Percentiles rank a stretch among this genome's conserved stretches.
Conservation (phyloP, 345 rosid genomes). For the Salix viminalis region DNA sequence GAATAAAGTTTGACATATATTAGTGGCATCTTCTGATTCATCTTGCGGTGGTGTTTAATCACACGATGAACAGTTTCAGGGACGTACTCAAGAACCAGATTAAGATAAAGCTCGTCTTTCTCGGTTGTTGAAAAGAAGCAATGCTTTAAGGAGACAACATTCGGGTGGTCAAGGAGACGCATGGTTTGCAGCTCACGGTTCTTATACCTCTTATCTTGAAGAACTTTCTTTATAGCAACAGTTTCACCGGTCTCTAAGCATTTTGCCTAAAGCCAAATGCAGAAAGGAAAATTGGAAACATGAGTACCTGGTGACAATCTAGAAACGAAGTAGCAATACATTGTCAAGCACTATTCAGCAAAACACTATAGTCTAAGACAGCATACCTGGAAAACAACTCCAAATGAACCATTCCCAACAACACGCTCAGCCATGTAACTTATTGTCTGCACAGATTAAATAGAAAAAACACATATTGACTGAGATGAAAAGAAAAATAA, state of each 20-base stretch:
- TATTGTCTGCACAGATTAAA: conserved; percentile 50
- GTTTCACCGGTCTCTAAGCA: conserved; percentile 97
- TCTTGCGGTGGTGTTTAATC: conserved; percentile 81
- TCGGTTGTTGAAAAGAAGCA: conserved; percentile 97
- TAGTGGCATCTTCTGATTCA: conserved; percentile 88
- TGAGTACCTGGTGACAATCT: not conserved
- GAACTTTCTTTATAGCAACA: conserved; percentile 94
- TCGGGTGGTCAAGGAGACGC: conserved; percentile 97
- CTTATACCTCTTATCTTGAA: conserved; percentile 96
- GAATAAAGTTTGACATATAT: conserved; percentile 88
- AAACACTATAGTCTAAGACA: not conserved
- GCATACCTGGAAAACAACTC: conserved; percentile 91
- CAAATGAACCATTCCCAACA: conserved; percentile 96
- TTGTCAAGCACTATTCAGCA: not conserved
- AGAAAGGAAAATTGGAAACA: not conserved
- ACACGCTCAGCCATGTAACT: conserved; percentile 99
- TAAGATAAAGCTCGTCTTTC: conserved; percentile 93
- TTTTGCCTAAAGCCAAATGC: conserved; percentile 54
- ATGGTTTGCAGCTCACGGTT: conserved; percentile 96
- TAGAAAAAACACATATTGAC: not conserved
- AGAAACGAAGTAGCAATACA: not conserved
- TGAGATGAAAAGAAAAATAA: not conserved
- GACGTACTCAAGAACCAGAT: conserved; percentile 92
- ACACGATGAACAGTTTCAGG: conserved; percentile 95
- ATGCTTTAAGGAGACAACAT: conserved; percentile 82